Evolutionary conservation across 177 flowering plant species (phyloP), one percentile per base, ranked within the genome.

Genomic region (Vitis hybrid): DNA sequence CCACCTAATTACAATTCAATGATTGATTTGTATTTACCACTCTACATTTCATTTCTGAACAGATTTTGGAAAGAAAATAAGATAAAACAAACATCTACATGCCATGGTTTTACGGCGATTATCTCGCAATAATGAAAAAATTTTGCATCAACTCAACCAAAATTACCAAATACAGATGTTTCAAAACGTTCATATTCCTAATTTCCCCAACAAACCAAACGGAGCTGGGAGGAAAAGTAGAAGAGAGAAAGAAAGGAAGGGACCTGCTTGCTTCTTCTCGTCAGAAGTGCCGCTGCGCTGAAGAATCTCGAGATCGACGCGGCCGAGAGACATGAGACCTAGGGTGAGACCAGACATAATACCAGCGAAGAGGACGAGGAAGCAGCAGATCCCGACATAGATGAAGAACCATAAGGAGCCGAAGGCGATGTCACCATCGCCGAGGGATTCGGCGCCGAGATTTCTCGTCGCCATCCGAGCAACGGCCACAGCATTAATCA

Each of bases 341-440:
- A 91, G 75, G 4, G 96, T 91, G 12, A 91, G 79, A 17, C 96
- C 96, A 13, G 96, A 91, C 96, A 91, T 91, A 60, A 91, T 82
- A 0, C 96, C 96, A 28, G 94, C 96, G 78, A 91, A 91, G 71
- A 89, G 77, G 5, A 91, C 92, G 22, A 91, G 78, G 12, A 81
- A 57, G 67, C 88, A 82, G 1, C 89, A 89, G 59, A 89, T 17
- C 3, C 92, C 96, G 7, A 86, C 90, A 71, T 89, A 87, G 1
- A 66, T 28, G 69, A 73, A 78, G 88, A 87, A 91, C 87, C 69
- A 71, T 9, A 85, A 62, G 20, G 90, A 76, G 31, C 94, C 92
- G 66, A 88, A 82, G 4, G 78, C 70, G 3, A 90, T 80, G 33
- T 64, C 82, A 2, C 72, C 76, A 1, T 22, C 69, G 15, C 7